These are phyloP conservation scores for Thamnidium elegans DNA, from an alignment of 192 early-diverging fungal genomes.

Conservation along the genomic window DNA sequence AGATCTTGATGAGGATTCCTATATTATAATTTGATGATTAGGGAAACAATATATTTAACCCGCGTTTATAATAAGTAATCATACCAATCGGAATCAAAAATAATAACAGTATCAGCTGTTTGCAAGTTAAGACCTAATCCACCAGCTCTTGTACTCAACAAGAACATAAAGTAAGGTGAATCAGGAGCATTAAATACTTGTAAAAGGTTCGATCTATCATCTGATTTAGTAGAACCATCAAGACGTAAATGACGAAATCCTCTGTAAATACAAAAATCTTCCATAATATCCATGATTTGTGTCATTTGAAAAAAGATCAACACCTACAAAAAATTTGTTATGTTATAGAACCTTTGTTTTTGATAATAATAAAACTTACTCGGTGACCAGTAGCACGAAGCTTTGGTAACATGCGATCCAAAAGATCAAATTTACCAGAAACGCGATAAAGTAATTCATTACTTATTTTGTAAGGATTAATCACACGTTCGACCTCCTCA, in stretches of 20 bases:
- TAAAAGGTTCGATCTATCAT: slow-evolving; percentile 75
- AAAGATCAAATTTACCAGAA: slow-evolving; percentile 93
- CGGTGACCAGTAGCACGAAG: slow-evolving; percentile 74
- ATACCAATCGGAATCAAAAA: slow-evolving; percentile 94
- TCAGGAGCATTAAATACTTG: slow-evolving; percentile 78
- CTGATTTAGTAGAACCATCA: slow-evolving; percentile 89
- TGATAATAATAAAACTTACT: slow-evolving; percentile 48
- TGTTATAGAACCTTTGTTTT: neutral
- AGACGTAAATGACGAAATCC: slow-evolving; percentile 73
- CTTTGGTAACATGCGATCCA: slow-evolving; percentile 91
- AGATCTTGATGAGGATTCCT: slow-evolving; percentile 94
- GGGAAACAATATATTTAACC: too few relatives aligned
- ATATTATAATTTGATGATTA: slow-evolving; percentile 15
- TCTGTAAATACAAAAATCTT: slow-evolving; percentile 83
- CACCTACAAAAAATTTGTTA: slow-evolving; percentile 35
- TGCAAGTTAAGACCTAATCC: slow-evolving; percentile 94
- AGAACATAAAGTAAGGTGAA: slow-evolving; percentile 80
- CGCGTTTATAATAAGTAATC: too few relatives aligned
- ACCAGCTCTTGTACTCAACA: slow-evolving; percentile 93
- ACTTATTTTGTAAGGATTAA: slow-evolving; percentile 68
- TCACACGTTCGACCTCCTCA: slow-evolving; percentile 78
- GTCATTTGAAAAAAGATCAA: slow-evolving; percentile 81
- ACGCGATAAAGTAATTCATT: slow-evolving; percentile 78
- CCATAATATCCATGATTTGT: slow-evolving; percentile 93
- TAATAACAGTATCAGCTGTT: slow-evolving; percentile 93